Evolutionary conservation across 768 basidiomycete species (phyloP).

Genomic region (Calvatia gigantea): DNA sequence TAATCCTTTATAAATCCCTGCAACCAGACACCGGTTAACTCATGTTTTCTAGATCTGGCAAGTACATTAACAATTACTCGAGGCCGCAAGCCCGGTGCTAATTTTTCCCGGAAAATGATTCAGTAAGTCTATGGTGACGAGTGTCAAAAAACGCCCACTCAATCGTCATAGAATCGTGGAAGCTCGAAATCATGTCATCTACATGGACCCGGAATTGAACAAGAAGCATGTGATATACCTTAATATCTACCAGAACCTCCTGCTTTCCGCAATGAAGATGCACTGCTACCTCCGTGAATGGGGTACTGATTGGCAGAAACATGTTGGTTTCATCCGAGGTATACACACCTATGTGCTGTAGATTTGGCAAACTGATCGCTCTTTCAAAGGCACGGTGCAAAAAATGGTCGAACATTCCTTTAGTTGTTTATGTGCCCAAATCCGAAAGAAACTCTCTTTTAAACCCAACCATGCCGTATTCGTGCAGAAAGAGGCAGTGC

Average conservation of each 20-base stretch:
- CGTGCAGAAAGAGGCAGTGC: conserved; percentile 46
- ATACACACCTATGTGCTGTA: conserved; percentile 20
- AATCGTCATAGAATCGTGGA: conserved; percentile 54
- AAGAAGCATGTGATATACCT: conserved; percentile 54
- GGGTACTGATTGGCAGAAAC: conserved; percentile 42
- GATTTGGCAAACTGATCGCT: neutral
- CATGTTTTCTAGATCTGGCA: conserved; percentile 40
- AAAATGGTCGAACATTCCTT: conserved; percentile 59
- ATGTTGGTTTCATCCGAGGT: conserved; percentile 55
- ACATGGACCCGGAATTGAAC: conserved; percentile 73
- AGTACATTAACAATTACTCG: conserved; percentile 72
- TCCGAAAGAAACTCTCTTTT: conserved; percentile 30
- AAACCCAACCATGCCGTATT: conserved; percentile 32
- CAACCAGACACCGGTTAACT: neutral
- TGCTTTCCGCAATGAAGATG: conserved; percentile 83
- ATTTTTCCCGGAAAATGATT: conserved; percentile 72
- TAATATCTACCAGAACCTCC: conserved; percentile 87
- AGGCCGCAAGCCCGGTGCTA: conserved; percentile 58
- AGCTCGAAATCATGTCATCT: conserved; percentile 75
- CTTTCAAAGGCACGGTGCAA: conserved; percentile 51
- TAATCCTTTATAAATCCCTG: conserved; percentile 26
- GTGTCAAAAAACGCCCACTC: neutral
- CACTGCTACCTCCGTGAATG: conserved; percentile 73
- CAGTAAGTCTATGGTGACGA: conserved; percentile 41
- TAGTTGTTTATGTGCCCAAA: conserved; percentile 45